Conservation (phyloP, 306 rosid genomes). For the Rosa rugosa region DNA sequence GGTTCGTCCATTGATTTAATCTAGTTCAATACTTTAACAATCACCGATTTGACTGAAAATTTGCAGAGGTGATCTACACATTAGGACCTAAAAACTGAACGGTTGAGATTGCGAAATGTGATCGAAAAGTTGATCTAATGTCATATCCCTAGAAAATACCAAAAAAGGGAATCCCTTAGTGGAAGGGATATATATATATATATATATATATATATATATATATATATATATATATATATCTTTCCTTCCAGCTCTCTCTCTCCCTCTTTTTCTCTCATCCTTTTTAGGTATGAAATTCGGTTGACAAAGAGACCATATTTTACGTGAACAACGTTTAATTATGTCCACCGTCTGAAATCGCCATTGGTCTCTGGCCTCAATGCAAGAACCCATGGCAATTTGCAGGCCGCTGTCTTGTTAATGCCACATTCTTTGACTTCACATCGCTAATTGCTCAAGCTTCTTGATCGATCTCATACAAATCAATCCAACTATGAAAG, state of each 20-base stretch:
- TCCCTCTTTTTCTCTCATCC: neutral
- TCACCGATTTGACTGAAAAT: no score
- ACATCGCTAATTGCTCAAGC: neutral
- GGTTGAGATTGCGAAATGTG: no score
- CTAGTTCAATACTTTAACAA: no score
- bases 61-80: no score
- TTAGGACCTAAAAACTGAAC: no score
- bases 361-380: neutral
- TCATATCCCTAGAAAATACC: no score
- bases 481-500: neutral
- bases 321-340: neutral
- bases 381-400: neutral
- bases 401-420: neutral
- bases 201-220: no score
- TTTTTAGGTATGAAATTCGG: neutral
- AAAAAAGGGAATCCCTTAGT: no score
- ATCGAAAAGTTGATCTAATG: no score
- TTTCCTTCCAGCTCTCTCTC: neutral
- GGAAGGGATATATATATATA: no score
- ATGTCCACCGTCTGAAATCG: neutral
- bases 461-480: neutral
- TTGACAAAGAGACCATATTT: neutral
- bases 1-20: no score
- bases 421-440: neutral
- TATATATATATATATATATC: no score